These are phyloP conservation scores for Lactarius sp. DNA, from an alignment of 768 basidiomycete genomes.

Conservation along the genomic window DNA sequence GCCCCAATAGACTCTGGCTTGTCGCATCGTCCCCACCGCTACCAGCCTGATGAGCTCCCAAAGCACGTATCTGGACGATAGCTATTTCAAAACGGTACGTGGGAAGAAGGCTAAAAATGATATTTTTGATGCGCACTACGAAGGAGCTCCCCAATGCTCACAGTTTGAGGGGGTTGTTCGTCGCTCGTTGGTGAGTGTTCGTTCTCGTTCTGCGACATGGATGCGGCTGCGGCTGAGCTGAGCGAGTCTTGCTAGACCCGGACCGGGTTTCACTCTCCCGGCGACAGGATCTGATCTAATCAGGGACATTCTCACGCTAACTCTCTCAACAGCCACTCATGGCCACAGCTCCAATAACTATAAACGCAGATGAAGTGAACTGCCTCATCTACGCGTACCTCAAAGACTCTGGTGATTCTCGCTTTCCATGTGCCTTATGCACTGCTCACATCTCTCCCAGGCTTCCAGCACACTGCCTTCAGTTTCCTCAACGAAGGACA, in stretches of 20 bases:
- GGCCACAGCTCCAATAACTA: slow-evolving; percentile 44
- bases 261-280: neutral
- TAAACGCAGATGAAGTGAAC: slow-evolving; percentile 80
- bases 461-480: slow-evolving; percentile 79
- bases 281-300: neutral
- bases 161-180: neutral
- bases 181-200: neutral
- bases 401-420: slow-evolving; percentile 63
- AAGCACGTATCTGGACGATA: slow-evolving; percentile 1
- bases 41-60: neutral
- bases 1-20: neutral
- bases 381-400: slow-evolving; percentile 82
- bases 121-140: slow-evolving; percentile 8
- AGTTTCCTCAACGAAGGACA: slow-evolving; percentile 70
- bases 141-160: slow-evolving; percentile 11
- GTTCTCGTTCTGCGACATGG: slow-evolving; percentile 10
- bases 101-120: neutral
- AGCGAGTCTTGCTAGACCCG: neutral
- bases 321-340: slow-evolving; percentile 12
- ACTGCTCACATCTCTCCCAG: slow-evolving; percentile 36
- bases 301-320: slow-evolving; percentile 21
- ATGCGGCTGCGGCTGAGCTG: too few relatives aligned
- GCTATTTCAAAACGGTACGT: slow-evolving; percentile 1
- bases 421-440: slow-evolving; percentile 1
- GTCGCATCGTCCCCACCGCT: neutral